A percentile compares a stretch with the other conserved stretches of the same genome.
These are phyloP conservation scores for Apiospora aurea DNA, from an alignment of 2,329 filamentous ascomycete species.

Conservation along the genomic window DNA sequence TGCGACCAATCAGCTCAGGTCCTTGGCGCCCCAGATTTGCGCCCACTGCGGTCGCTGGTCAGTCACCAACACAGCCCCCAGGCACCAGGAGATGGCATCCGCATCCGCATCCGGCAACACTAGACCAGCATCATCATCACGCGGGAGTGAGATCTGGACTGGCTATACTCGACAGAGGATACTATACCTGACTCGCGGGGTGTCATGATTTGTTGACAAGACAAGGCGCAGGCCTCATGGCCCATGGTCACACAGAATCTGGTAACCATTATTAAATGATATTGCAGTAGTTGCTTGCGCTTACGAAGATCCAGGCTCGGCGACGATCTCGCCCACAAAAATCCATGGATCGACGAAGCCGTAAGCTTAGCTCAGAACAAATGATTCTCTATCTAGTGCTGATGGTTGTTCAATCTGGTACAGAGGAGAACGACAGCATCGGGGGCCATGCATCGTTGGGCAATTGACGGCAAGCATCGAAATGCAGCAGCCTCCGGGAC, in stretches of 20 bases:
- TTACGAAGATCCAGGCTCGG: not conserved
- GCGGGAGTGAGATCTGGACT: no score
- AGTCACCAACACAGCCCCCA: no score
- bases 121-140: no score
- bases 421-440: not conserved
- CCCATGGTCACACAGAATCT: not conserved
- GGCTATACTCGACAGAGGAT: no score
- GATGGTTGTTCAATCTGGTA: not conserved
- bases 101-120: no score
- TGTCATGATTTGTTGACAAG: no score
- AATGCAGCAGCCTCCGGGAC: not conserved
- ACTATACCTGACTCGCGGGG: no score
- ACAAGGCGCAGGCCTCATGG: not conserved
- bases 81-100: no score
- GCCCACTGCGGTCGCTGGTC: no score
- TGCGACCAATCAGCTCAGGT: not conserved
- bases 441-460: no score
- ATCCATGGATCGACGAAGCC: not conserved
- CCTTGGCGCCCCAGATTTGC: not conserved
- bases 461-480: no score
- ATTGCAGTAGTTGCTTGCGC: not conserved
- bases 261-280: not conserved
- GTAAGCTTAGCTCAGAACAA: not conserved
- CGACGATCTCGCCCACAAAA: not conserved
- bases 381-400: not conserved